Conservation (phyloP, 23 red algal genomes). For the Gracilariopsis chorda region DNA sequence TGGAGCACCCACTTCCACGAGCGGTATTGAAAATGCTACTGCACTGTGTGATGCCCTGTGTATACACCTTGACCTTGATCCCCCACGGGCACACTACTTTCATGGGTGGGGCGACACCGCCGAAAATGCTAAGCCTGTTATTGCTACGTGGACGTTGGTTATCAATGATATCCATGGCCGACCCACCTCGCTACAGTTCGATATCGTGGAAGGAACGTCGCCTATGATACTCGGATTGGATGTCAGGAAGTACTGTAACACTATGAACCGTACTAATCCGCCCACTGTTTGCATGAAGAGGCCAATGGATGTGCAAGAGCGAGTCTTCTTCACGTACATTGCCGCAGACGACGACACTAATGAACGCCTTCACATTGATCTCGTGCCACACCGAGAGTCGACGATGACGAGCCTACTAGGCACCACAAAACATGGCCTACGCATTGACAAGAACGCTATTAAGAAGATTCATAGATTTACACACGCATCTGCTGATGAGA, state of each 20-base stretch:
- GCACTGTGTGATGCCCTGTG: conserved; percentile 35
- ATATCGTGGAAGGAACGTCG: conserved; percentile 16
- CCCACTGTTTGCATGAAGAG: background rate
- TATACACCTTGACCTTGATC: background rate
- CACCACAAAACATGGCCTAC: background rate
- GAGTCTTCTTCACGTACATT: conserved; percentile 3
- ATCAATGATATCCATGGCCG: conserved; percentile 18
- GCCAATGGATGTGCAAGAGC: background rate
- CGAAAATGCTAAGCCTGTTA: background rate
- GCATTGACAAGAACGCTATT: background rate
- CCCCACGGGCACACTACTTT: background rate
- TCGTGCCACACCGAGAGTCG: background rate
- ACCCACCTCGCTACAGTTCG: background rate
- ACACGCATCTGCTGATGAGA: background rate
- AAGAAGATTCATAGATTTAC: conserved; percentile 21
- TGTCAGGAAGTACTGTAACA: background rate
- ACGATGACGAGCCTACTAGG: background rate
- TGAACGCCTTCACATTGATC: background rate
- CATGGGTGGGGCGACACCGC: conserved; percentile 25
- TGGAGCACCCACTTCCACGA: conserved; percentile 35
- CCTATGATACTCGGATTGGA: conserved; percentile 13
- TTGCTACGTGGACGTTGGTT: conserved; percentile 9
- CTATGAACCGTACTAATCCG: background rate
- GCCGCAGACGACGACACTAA: background rate
- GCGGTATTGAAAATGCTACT: conserved; percentile 39